phyloP scores from a whole-genome alignment of 768 basidiomycete genomes.

The Collybiopsis confluens region DNA sequence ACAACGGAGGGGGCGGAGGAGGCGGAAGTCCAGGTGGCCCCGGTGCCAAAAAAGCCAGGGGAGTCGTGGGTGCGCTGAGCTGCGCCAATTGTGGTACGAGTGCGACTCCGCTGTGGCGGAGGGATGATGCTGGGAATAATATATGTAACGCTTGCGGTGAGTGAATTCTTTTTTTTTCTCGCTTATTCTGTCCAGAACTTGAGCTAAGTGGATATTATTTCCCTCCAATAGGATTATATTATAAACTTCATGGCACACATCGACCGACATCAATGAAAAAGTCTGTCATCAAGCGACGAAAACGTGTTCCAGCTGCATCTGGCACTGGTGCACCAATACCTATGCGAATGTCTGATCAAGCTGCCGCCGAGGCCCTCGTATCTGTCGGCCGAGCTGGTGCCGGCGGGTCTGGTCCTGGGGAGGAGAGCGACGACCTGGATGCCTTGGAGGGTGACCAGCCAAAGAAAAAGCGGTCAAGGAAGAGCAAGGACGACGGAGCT shows the following conservation, averaged over 20 bases:
- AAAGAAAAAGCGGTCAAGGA: constrained; percentile 54
- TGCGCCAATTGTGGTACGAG: constrained; percentile 89
- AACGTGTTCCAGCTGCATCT: constrained; percentile 92
- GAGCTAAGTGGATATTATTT: constrained; percentile 12
- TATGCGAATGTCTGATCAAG: constrained; percentile 70
- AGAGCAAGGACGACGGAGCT: constrained; percentile 32
- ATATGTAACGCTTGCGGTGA: constrained; percentile 94
- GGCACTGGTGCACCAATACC: constrained; percentile 21
- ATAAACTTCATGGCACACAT: constrained; percentile 96
- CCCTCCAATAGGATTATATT: constrained; percentile 76
- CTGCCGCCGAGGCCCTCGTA: constrained; percentile 85
- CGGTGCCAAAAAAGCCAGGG: constrained; percentile 7
- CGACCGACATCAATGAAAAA: constrained; percentile 99
- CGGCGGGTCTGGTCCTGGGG: constrained; percentile 19
- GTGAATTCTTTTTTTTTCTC: constrained; percentile 34
- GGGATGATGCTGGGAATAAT: constrained; percentile 88
- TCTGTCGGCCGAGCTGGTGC: constrained; percentile 59
- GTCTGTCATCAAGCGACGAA: constrained; percentile 96
- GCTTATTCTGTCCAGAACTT: constrained; percentile 6
- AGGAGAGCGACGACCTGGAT: constrained; percentile 38
- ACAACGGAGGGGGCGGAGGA: constrained; percentile 13
- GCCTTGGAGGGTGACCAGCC: constrained; percentile 41
- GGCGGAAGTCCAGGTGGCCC: neutral
- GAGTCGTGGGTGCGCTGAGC: constrained; percentile 65
- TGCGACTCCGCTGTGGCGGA: constrained; percentile 85